Evolutionary conservation across 305 asterid genomes (phyloP).

Genomic region (Andrographis paniculata): DNA sequence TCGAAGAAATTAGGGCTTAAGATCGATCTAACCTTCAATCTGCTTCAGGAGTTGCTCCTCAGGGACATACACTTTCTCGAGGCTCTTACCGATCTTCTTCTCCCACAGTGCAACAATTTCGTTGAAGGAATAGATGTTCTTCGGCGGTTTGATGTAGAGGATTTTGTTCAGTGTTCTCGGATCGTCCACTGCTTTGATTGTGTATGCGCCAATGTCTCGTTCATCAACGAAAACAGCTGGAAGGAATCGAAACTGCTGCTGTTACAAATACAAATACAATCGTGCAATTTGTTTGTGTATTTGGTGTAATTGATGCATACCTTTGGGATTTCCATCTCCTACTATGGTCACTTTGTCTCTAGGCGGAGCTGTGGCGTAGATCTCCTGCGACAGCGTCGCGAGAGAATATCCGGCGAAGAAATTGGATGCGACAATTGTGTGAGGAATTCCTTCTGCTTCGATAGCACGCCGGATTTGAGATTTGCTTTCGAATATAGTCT

Average conservation of each 20-base stretch:
- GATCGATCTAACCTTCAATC: conserved; percentile 46
- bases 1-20: no score
- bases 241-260: no score
- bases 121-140: conserved; percentile 28
- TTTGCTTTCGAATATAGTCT: conserved; percentile 34
- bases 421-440: conserved; percentile 35
- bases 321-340: conserved; percentile 51
- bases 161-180: conserved; percentile 28
- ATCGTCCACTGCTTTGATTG: conserved; percentile 51
- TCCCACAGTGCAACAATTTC: conserved; percentile 55
- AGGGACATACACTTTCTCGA: conserved; percentile 41
- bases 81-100: conserved; percentile 65
- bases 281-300: no score
- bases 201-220: conserved; percentile 48
- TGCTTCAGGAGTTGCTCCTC: conserved; percentile 57
- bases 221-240: conserved; percentile 60
- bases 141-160: conserved; percentile 50
- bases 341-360: conserved; percentile 5
- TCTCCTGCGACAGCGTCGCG: conserved; percentile 39
- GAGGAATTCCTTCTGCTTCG: conserved; percentile 59
- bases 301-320: no score
- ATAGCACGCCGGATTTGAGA: conserved; percentile 39
- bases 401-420: conserved; percentile 52
- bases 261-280: no score
- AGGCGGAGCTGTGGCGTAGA: conserved; percentile 24